Conservation (phyloP, 108 stramenopile species). For the Chaetoceros muelleri region DNA sequence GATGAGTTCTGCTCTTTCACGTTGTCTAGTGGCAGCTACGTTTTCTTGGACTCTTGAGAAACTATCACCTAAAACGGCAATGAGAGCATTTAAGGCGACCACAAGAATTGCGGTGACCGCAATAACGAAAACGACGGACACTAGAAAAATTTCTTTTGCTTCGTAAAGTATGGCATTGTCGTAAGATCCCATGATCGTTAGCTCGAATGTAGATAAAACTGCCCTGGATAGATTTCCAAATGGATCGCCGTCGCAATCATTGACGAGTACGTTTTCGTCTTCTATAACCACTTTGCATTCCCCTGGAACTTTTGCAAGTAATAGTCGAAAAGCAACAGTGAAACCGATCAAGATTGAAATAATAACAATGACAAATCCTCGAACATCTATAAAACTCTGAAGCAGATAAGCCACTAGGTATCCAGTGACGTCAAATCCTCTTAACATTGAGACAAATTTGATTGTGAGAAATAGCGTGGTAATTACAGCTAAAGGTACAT, state of each 20-base stretch:
- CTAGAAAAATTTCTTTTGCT: slow-evolving; percentile 2
- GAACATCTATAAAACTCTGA: slow-evolving; percentile 20
- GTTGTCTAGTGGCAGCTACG: slow-evolving; percentile 19
- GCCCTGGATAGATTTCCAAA: slow-evolving; percentile 16
- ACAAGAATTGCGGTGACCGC: slow-evolving; percentile 23
- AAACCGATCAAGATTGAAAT: slow-evolving; percentile 24
- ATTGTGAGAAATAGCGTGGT: slow-evolving; percentile 17
- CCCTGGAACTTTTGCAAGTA: slow-evolving; percentile 11
- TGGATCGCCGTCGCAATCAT: slow-evolving; percentile 10
- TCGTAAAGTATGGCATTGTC: slow-evolving; percentile 14
- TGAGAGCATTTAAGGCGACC: slow-evolving; percentile 26
- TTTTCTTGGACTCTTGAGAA: slow-evolving; percentile 26
- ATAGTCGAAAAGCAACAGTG: slow-evolving; percentile 19
- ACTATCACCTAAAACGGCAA: slow-evolving; percentile 26
- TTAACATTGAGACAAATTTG: slow-evolving; percentile 19
- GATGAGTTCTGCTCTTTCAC: slow-evolving; percentile 24
- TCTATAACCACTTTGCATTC: slow-evolving; percentile 9
- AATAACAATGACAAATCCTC: slow-evolving; percentile 23
- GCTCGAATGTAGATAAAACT: slow-evolving; percentile 21
- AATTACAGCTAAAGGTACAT: slow-evolving; percentile 16
- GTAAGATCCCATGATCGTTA: slow-evolving; percentile 22
- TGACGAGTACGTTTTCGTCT: slow-evolving; percentile 1
- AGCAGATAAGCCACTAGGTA: slow-evolving; percentile 20
- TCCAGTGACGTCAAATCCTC: slow-evolving; percentile 23
- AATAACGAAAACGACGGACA: slow-evolving; percentile 12